phyloP scores from a whole-genome alignment of 257 asterid genomes.

The Solanum okadae region DNA sequence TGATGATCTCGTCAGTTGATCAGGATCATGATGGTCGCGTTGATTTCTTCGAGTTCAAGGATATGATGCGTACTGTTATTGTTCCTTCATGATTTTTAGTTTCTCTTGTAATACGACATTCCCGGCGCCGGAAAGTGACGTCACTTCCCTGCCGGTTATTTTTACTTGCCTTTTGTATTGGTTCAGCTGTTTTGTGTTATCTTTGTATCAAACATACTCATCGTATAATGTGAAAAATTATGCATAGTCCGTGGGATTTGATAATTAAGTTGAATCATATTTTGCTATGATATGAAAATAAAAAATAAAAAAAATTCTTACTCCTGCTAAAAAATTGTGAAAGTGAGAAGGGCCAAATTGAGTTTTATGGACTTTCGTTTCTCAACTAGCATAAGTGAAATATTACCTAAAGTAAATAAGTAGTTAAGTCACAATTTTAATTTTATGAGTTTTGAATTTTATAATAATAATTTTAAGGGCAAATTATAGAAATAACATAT shows the following conservation, averaged over 20 bases:
- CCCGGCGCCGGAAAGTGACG: background rate
- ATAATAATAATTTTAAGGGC: no score
- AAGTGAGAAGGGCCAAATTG: background rate
- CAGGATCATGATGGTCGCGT: constrained; percentile 60
- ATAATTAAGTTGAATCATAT: background rate
- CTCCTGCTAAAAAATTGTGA: no score
- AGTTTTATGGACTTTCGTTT: background rate
- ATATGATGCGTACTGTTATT: constrained; percentile 59
- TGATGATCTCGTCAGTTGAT: constrained; percentile 71
- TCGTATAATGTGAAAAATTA: background rate
- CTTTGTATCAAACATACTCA: background rate
- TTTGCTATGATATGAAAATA: background rate
- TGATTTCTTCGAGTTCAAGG: constrained; percentile 66
- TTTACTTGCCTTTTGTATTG: background rate
- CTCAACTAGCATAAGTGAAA: background rate
- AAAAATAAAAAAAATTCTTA: no score
- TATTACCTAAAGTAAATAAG: no score
- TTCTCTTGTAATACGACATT: background rate
- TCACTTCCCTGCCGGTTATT: background rate
- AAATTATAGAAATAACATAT: no score
- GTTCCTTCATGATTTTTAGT: constrained; percentile 13
- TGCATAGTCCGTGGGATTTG: background rate
- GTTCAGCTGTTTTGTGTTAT: background rate
- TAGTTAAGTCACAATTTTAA: no score
- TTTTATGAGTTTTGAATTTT: no score